Evolutionary conservation across 2,329 filamentous ascomycete species (phyloP).

Genomic region (Lecanicillium sp.): DNA sequence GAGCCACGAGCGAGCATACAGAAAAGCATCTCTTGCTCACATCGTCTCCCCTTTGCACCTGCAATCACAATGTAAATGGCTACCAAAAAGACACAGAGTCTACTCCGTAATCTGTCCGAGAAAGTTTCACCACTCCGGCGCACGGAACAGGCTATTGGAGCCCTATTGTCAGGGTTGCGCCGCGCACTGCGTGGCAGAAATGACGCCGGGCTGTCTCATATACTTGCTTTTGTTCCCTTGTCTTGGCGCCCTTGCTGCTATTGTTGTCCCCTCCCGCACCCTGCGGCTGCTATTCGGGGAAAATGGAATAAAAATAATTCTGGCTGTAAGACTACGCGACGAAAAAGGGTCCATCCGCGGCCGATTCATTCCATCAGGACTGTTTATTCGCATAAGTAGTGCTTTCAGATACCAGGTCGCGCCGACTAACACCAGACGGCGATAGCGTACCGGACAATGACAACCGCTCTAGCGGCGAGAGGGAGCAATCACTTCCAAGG

Average conservation of each 20-base stretch:
- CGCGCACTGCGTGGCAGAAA: background rate
- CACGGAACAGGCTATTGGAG: background rate
- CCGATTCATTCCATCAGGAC: background rate
- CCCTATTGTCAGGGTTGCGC: background rate
- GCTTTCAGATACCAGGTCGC: background rate
- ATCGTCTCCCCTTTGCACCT: background rate
- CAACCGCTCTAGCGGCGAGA: too few species aligned
- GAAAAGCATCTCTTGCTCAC: background rate
- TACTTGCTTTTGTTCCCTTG: background rate
- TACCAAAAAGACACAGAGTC: background rate
- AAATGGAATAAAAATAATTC: background rate
- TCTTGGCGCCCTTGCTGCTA: background rate
- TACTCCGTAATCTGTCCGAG: background rate
- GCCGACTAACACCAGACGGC: too few species aligned
- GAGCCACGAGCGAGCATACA: background rate
- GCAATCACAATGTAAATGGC: background rate
- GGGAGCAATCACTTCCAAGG: too few species aligned
- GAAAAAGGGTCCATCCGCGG: background rate
- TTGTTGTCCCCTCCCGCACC: background rate
- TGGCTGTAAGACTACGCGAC: too few species aligned
- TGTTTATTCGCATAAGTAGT: background rate
- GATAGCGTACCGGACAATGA: too few species aligned
- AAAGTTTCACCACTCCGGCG: background rate
- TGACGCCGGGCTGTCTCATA: background rate
- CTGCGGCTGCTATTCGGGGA: background rate